These are phyloP conservation scores for Cladophialophora psammophila DNA, from an alignment of 2,329 filamentous ascomycete genomes.

Conservation along the genomic window DNA sequence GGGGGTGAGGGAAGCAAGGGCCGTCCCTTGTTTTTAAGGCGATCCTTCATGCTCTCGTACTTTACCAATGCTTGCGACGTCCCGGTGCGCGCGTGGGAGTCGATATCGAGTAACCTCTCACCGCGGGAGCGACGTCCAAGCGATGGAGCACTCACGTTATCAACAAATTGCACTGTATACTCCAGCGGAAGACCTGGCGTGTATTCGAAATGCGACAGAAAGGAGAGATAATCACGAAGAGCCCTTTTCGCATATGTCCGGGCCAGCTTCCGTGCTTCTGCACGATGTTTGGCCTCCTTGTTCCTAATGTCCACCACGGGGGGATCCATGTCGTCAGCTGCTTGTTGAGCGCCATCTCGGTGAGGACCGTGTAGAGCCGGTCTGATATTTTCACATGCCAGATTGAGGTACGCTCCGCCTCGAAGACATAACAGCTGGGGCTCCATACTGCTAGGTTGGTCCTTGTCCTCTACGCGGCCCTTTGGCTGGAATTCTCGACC, in stretches of 20 bases:
- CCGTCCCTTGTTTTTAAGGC: background rate
- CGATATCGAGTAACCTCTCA: conserved; percentile 38
- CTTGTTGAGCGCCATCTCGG: conserved; percentile 16
- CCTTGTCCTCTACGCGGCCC: conserved; percentile 63
- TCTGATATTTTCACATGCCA: conserved; percentile 72
- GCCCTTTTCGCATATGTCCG: conserved; percentile 78
- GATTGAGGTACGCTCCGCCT: conserved; percentile 72
- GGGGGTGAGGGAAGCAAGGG: conserved; percentile 40
- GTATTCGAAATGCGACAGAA: conserved; percentile 78
- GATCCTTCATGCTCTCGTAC: conserved; percentile 28
- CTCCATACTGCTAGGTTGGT: conserved; percentile 78
- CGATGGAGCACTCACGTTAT: conserved; percentile 65
- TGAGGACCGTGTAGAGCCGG: conserved; percentile 60
- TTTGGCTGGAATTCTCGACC: conserved; percentile 57
- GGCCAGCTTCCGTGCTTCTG: conserved; percentile 72
- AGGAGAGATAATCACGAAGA: conserved; percentile 75
- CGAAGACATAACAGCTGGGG: conserved; percentile 79
- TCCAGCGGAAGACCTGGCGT: conserved; percentile 72
- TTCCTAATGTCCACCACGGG: conserved; percentile 55
- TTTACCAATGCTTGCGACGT: conserved; percentile 35
- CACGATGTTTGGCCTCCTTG: conserved; percentile 43
- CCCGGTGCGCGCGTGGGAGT: conserved; percentile 42
- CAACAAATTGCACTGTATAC: conserved; percentile 59
- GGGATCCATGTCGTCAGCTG: conserved; percentile 41
- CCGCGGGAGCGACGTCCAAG: conserved; percentile 50